Conservation (phyloP, 495 filamentous ascomycete genomes). For the Lepidopterella palustris region DNA sequence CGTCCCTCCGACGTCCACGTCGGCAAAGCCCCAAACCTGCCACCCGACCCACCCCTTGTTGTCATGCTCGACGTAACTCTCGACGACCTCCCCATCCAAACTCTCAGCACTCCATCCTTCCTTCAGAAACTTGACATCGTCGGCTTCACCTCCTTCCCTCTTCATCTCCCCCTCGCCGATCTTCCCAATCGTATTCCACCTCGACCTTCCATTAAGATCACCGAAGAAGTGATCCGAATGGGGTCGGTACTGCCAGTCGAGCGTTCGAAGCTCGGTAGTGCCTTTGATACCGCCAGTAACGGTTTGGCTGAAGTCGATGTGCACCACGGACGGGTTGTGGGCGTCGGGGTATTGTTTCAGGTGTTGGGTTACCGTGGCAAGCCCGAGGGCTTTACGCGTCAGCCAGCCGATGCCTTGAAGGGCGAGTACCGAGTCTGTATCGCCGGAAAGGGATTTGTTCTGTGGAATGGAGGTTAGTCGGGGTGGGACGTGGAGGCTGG, state of each 20-base stretch:
- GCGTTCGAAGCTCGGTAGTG: conserved; percentile 60
- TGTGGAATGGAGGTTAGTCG: conserved; percentile 32
- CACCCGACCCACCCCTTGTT: conserved; percentile 53
- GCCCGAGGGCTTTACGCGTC: conserved; percentile 64
- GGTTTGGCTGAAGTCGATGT: conserved; percentile 77
- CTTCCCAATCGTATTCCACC: conserved; percentile 42
- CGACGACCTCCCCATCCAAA: conserved; percentile 46
- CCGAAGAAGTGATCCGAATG: conserved; percentile 84
- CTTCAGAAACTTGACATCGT: conserved; percentile 40
- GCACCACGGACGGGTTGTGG: conserved; percentile 40
- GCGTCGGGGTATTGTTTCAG: conserved; percentile 46
- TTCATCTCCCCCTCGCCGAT: conserved; percentile 43
- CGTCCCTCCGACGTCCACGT: conserved; percentile 32
- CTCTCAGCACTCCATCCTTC: conserved; percentile 49
- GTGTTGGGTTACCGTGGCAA: conserved; percentile 66
- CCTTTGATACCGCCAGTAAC: conserved; percentile 69
- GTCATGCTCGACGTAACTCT: conserved; percentile 50
- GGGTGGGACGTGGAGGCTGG: background rate
- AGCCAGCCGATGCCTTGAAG: conserved; percentile 83
- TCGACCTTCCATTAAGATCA: conserved; percentile 53
- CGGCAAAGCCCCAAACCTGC: conserved; percentile 63
- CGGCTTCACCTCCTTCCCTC: conserved; percentile 40
- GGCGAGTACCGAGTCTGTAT: conserved; percentile 62
- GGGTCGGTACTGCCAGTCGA: conserved; percentile 63
- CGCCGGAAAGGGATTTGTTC: conserved; percentile 75